A percentile compares a stretch with the other conserved stretches of the same genome.
These are phyloP conservation scores for Selenicereus undatus DNA, from an alignment of 148 eudicot species.

Conservation along the genomic window DNA sequence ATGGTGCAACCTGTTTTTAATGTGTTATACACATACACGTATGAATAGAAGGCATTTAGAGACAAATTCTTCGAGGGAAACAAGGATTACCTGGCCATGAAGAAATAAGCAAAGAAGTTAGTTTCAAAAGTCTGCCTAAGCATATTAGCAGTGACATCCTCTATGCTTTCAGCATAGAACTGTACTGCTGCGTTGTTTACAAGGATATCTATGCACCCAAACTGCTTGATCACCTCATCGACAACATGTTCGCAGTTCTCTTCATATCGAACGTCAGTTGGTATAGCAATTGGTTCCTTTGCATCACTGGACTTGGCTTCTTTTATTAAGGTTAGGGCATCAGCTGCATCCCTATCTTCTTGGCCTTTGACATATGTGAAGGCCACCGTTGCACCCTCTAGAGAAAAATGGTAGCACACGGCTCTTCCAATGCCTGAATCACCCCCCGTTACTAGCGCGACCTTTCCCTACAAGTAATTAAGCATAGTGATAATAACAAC, in stretches of 20 bases:
- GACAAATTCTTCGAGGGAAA: no score
- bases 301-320: slow-evolving; percentile 29
- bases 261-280: slow-evolving; percentile 13
- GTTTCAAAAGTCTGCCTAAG: slow-evolving; percentile 6
- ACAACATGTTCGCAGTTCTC: slow-evolving; percentile 19
- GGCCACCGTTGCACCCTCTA: slow-evolving; percentile 70
- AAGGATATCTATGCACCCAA: slow-evolving; percentile 19
- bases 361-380: slow-evolving; percentile 51
- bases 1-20: no score
- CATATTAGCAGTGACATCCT: slow-evolving; percentile 6
- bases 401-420: slow-evolving; percentile 42
- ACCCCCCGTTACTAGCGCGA: slow-evolving; percentile 64
- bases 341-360: slow-evolving; percentile 48
- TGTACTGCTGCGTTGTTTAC: slow-evolving; percentile 17
- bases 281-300: slow-evolving; percentile 16
- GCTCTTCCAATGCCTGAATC: slow-evolving; percentile 72
- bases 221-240: slow-evolving; percentile 10
- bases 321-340: slow-evolving; percentile 36
- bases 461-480: slow-evolving; percentile 36
- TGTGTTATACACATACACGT: no score
- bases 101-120: slow-evolving; percentile 18
- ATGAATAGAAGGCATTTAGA: no score
- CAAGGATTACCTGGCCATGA: slow-evolving; percentile 11
- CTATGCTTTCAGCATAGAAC: slow-evolving; percentile 3
- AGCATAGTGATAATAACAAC: no score